Evolutionary conservation across 805 yeast genomes (phyloP).

Genomic region (Schwanniomyces polymorphus): DNA sequence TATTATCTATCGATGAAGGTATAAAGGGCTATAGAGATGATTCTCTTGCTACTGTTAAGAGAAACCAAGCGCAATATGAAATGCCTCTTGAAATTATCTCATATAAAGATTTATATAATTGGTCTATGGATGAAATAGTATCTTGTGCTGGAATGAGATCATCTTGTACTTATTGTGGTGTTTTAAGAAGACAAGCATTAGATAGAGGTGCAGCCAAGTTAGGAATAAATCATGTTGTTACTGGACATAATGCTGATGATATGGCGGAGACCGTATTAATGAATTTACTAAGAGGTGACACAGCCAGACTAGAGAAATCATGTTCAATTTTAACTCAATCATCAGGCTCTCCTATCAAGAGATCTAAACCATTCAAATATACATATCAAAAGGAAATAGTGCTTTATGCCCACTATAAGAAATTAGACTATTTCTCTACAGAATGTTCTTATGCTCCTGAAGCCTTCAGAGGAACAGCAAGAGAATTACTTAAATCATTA

Average conservation of each 20-base stretch:
- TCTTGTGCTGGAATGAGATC: conserved; percentile 90
- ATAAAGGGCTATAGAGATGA: conserved; percentile 97
- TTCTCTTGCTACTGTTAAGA: conserved; percentile 91
- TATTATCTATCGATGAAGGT: conserved; percentile 93
- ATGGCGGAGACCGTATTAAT: conserved; percentile 97
- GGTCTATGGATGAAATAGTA: conserved; percentile 99
- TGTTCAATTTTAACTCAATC: conserved; percentile 83
- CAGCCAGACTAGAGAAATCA: conserved; percentile 86
- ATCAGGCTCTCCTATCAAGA: conserved; percentile 82
- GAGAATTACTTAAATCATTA: conserved; percentile 85
- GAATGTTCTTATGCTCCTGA: conserved; percentile 99
- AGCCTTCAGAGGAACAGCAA: conserved; percentile 96
- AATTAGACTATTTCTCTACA: conserved; percentile 92
- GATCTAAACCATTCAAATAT: conserved; percentile 95
- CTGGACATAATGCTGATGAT: conserved; percentile 99
- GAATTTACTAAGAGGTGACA: conserved; percentile 95
- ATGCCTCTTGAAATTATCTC: conserved; percentile 80
- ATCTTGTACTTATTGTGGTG: conserved; percentile 98
- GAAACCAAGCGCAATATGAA: conserved; percentile 84
- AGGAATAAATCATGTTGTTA: conserved; percentile 85
- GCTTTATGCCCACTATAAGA: conserved; percentile 92
- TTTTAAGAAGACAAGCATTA: conserved; percentile 90
- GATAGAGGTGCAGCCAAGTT: conserved; percentile 93
- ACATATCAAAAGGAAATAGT: conserved; percentile 97
- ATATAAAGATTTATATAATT: conserved; percentile 84